A percentile compares a stretch with the other conserved stretches of the same genome.
Conservation (phyloP, 441 rosid species). For the Daphne laureola region DNA sequence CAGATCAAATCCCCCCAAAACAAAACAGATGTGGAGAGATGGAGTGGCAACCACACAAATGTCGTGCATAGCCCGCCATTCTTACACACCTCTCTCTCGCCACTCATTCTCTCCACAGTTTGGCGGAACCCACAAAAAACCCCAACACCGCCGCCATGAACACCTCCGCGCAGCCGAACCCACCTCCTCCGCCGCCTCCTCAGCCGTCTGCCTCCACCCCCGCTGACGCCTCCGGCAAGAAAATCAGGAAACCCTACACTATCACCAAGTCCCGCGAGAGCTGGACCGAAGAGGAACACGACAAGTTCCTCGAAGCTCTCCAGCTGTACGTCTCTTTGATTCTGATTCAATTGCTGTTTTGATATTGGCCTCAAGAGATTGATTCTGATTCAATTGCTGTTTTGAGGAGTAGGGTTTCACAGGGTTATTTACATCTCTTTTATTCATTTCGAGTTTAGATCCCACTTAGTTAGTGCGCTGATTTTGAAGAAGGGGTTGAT, state of each 20-base stretch:
- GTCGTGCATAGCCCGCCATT: background rate
- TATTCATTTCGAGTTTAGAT: too few species aligned
- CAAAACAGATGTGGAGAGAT: conserved; percentile 8
- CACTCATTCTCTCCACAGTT: conserved; percentile 6
- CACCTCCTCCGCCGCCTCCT: conserved; percentile 21
- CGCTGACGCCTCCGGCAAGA: conserved; percentile 37
- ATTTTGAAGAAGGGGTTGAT: too few species aligned
- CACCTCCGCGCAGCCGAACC: conserved; percentile 22
- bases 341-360: too few species aligned
- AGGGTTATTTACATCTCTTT: too few species aligned
- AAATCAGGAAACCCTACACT: conserved; percentile 54
- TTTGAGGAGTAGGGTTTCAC: too few species aligned
- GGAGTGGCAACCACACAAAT: background rate
- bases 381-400: too few species aligned
- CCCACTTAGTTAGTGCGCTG: too few species aligned
- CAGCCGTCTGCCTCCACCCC: conserved; percentile 20
- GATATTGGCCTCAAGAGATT: too few species aligned
- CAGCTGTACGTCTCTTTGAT: conserved; percentile 27
- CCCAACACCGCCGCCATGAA: conserved; percentile 18
- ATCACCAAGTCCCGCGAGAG: conserved; percentile 64
- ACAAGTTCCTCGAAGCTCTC: conserved; percentile 57
- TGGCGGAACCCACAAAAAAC: background rate
- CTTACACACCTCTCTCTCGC: background rate
- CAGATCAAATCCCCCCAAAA: background rate
- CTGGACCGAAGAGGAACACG: conserved; percentile 64